Conservation (phyloP, 495 filamentous ascomycete species). For the Aspergillus homomorphus region DNA sequence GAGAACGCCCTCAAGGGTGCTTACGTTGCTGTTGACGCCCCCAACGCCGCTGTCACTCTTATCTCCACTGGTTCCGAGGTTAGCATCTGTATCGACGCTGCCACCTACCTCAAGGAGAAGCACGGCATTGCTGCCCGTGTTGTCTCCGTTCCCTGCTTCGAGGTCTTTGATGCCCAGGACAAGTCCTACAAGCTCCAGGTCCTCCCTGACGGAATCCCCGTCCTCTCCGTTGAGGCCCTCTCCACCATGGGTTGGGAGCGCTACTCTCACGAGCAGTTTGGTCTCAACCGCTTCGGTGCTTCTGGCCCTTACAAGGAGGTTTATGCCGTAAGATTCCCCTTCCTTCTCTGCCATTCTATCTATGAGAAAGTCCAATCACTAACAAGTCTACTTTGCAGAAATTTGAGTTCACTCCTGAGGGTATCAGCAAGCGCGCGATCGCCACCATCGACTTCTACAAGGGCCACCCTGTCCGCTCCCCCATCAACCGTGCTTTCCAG, state of each 20-base stretch:
- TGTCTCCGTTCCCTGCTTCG: constrained; percentile 93
- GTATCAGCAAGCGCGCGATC: constrained; percentile 88
- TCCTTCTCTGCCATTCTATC: neutral
- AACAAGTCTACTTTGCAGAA: constrained; percentile 53
- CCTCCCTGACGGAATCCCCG: constrained; percentile 91
- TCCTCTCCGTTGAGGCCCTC: constrained; percentile 91
- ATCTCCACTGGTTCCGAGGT: constrained; percentile 97
- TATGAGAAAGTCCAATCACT: constrained; percentile 13
- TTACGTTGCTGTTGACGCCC: constrained; percentile 81
- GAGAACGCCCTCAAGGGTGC: constrained; percentile 89
- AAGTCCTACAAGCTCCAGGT: constrained; percentile 92
- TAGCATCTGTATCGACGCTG: constrained; percentile 86
- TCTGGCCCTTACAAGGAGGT: constrained; percentile 96
- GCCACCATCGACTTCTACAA: constrained; percentile 97
- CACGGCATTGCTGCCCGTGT: constrained; percentile 86
- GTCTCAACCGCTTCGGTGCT: constrained; percentile 96
- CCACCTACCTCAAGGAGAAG: constrained; percentile 84
- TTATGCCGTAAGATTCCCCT: constrained; percentile 68
- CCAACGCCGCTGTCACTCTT: constrained; percentile 83
- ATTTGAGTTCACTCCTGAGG: constrained; percentile 98
- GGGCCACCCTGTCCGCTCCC: constrained; percentile 83
- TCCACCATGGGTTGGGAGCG: constrained; percentile 94
- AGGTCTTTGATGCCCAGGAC: constrained; percentile 91
- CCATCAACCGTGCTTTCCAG: constrained; percentile 79
- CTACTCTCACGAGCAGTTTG: constrained; percentile 98